Evolutionary conservation across 2,329 filamentous ascomycete genomes (phyloP).

Genomic region (Ceratocystis papillata): DNA sequence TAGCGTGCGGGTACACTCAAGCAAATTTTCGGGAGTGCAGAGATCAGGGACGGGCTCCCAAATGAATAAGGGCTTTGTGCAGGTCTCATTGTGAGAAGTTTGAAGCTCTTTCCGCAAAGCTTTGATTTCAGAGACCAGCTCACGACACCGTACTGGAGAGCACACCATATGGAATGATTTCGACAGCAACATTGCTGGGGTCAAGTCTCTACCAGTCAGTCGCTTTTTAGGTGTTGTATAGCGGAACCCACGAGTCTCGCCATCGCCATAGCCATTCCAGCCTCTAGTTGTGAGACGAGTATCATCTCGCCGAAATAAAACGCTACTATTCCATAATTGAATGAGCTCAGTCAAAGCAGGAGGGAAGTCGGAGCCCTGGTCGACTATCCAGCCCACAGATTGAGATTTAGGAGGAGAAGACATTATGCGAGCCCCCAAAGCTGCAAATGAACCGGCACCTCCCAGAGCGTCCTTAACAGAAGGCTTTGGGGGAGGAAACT

Average conservation of each 20-base stretch:
- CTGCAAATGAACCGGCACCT: slow-evolving; percentile 77
- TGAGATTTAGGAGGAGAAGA: slow-evolving; percentile 54
- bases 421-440: slow-evolving; percentile 78
- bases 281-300: slow-evolving; percentile 71
- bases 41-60: slow-evolving; percentile 94
- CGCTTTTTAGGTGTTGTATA: slow-evolving; percentile 82
- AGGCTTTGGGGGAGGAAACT: slow-evolving; percentile 61
- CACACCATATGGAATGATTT: slow-evolving; percentile 83
- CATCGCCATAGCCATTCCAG: slow-evolving; percentile 79
- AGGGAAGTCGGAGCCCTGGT: slow-evolving; percentile 82
- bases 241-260: slow-evolving; percentile 64
- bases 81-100: slow-evolving; percentile 30
- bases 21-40: slow-evolving; percentile 58
- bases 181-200: slow-evolving; percentile 53
- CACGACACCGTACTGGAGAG: slow-evolving; percentile 63
- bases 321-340: slow-evolving; percentile 63
- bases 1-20: slow-evolving; percentile 53
- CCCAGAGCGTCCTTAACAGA: slow-evolving; percentile 69
- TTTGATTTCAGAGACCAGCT: slow-evolving; percentile 62
- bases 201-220: slow-evolving; percentile 62
- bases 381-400: slow-evolving; percentile 79
- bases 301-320: slow-evolving; percentile 54
- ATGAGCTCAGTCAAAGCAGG: slow-evolving; percentile 51
- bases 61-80: slow-evolving; percentile 60
- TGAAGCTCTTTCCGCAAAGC: slow-evolving; percentile 38